Conservation (phyloP, 805 yeast genomes). For the Suhomyces xylopsoci region DNA sequence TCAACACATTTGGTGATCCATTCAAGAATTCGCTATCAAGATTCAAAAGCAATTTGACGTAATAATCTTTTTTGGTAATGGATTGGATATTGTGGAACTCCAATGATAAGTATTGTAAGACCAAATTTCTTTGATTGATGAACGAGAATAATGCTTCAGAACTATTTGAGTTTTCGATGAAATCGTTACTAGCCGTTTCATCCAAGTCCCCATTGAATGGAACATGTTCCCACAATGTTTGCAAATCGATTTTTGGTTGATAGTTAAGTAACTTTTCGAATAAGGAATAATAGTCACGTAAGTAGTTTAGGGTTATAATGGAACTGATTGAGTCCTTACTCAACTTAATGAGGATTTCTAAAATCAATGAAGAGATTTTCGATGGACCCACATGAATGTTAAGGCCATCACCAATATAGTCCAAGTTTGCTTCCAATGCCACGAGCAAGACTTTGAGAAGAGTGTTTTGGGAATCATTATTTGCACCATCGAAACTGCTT, state of each 20-base stretch:
- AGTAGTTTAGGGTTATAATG: constrained; percentile 43
- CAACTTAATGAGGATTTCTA: constrained; percentile 63
- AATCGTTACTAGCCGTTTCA: constrained; percentile 23
- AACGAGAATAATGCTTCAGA: constrained; percentile 59
- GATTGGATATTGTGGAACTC: constrained; percentile 66
- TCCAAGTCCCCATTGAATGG: constrained; percentile 43
- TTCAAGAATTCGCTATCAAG: constrained; percentile 44
- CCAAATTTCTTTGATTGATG: constrained; percentile 54
- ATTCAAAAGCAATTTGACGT: constrained; percentile 52
- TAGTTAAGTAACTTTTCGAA: constrained; percentile 49
- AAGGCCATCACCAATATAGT: not conserved
- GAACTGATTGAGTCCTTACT: constrained; percentile 58
- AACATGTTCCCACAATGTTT: constrained; percentile 54
- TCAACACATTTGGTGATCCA: constrained; percentile 65
- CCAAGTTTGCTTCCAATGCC: constrained; percentile 35
- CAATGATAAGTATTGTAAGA: constrained; percentile 64
- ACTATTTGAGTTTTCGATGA: constrained; percentile 31
- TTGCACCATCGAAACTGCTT: constrained; percentile 33
- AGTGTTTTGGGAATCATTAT: constrained; percentile 46
- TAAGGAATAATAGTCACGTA: constrained; percentile 49
- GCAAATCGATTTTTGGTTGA: constrained; percentile 53
- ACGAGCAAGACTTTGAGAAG: constrained; percentile 53
- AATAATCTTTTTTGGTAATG: constrained; percentile 48
- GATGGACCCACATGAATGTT: constrained; percentile 52
- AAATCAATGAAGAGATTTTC: constrained; percentile 52